These are phyloP conservation scores for Paradendryphiella salina DNA, from an alignment of 2,329 filamentous ascomycete species.

Conservation along the genomic window DNA sequence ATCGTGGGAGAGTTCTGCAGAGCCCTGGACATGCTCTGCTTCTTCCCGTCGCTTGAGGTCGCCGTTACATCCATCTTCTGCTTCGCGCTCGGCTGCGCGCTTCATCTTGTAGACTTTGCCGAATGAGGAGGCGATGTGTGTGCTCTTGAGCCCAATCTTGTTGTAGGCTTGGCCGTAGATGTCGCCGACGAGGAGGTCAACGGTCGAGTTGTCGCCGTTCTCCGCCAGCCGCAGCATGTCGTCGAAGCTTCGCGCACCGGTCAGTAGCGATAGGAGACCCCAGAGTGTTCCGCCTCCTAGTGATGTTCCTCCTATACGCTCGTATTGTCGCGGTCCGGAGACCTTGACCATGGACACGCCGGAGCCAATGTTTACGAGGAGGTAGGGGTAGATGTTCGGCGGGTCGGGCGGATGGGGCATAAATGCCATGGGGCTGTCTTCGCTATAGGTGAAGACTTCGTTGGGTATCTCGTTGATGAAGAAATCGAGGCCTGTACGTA, in stretches of 20 bases:
- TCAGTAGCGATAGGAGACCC: constrained; percentile 89
- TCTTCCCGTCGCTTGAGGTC: constrained; percentile 48
- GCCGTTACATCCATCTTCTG: constrained; percentile 68
- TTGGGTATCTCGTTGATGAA: constrained; percentile 97
- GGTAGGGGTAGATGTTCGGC: constrained; percentile 79
- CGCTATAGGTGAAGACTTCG: constrained; percentile 96
- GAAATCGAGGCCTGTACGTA: constrained; percentile 78
- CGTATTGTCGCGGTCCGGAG: constrained; percentile 79
- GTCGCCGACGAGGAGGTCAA: constrained; percentile 96
- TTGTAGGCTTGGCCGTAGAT: constrained; percentile 96
- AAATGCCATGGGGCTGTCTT: constrained; percentile 81
- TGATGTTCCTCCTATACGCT: constrained; percentile 92
- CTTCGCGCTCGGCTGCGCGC: constrained; percentile 75
- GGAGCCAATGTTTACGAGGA: constrained; percentile 97
- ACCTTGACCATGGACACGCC: constrained; percentile 98
- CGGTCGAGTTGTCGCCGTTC: constrained; percentile 84
- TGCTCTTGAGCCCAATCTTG: constrained; percentile 95
- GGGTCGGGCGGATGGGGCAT: constrained; percentile 69
- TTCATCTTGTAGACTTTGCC: constrained; percentile 97
- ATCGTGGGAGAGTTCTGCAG: constrained; percentile 38
- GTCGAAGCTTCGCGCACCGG: constrained; percentile 93
- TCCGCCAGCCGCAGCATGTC: constrained; percentile 95
- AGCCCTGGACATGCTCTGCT: constrained; percentile 41
- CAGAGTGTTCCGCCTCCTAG: constrained; percentile 96
- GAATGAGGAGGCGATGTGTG: constrained; percentile 92